Conservation (phyloP, 2,329 filamentous ascomycete species). For the Hypoxylon sp. region DNA sequence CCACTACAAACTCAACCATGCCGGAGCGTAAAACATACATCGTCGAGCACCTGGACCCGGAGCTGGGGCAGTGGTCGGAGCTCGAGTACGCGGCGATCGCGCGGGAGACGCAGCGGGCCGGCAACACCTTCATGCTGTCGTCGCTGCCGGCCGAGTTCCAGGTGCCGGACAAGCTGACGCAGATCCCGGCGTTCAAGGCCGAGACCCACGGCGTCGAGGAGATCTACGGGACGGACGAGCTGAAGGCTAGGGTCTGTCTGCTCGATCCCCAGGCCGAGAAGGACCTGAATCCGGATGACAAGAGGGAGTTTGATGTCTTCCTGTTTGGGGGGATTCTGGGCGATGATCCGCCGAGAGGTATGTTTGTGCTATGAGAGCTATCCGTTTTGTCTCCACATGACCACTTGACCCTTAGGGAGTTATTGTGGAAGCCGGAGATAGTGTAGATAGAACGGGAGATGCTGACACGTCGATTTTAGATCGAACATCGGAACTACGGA, state of each 20-base stretch:
- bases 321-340: constrained; percentile 96
- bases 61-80: constrained; percentile 93
- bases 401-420: background rate
- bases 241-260: constrained; percentile 78
- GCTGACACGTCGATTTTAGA: constrained; percentile 63
- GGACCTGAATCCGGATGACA: constrained; percentile 87
- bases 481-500: constrained; percentile 92
- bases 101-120: constrained; percentile 76
- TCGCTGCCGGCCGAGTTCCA: constrained; percentile 78
- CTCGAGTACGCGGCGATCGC: constrained; percentile 93
- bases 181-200: constrained; percentile 72
- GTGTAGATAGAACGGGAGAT: constrained; percentile 8
- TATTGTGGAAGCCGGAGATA: background rate
- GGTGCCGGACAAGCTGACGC: constrained; percentile 68
- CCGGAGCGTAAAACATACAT: constrained; percentile 78
- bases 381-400: background rate
- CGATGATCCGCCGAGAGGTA: constrained; percentile 93
- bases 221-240: constrained; percentile 66
- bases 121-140: constrained; percentile 81
- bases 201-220: constrained; percentile 85
- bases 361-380: constrained; percentile 59
- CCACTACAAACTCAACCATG: constrained; percentile 34
- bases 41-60: constrained; percentile 95
- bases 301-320: constrained; percentile 86
- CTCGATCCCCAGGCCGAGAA: constrained; percentile 86